phyloP scores from a whole-genome alignment of 768 basidiomycete species.

The Boletus sp. region DNA sequence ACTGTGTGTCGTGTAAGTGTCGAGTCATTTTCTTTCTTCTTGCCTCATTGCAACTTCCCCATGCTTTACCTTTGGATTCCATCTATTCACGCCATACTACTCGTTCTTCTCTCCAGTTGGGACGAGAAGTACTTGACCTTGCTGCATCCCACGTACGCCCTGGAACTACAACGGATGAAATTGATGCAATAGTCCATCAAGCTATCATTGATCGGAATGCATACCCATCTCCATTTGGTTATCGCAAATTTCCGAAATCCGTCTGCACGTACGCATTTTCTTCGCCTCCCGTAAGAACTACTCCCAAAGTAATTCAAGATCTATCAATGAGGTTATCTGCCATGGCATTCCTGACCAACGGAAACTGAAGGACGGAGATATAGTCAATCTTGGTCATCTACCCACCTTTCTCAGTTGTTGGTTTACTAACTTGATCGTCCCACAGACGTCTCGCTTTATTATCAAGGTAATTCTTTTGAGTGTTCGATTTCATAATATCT shows the following conservation, averaged over 20 bases:
- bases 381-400: conserved; percentile 83
- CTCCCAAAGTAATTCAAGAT: conserved; percentile 42
- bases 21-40: not conserved
- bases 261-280: conserved; percentile 79
- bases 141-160: conserved; percentile 83
- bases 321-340: conserved; percentile 94
- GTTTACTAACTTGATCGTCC: conserved; percentile 16
- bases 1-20: conserved; percentile 75
- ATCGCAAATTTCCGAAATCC: conserved; percentile 90
- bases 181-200: conserved; percentile 92
- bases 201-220: conserved; percentile 86
- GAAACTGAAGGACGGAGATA: conserved; percentile 87
- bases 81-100: not conserved
- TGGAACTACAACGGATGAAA: conserved; percentile 94
- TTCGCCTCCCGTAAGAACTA: not conserved
- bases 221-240: conserved; percentile 94
- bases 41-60: not conserved
- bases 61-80: not conserved
- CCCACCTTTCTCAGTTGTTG: conserved; percentile 7
- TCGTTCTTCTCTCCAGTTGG: conserved; percentile 52
- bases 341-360: conserved; percentile 94
- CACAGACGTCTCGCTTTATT: conserved; percentile 76
- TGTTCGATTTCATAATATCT: not conserved
- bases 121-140: conserved; percentile 89
- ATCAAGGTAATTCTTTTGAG: conserved; percentile 53